Evolutionary conservation across 2,329 filamentous ascomycete genomes (phyloP), one percentile per base, ranked within the genome.

Genomic region (Elsinoe necatrix): DNA sequence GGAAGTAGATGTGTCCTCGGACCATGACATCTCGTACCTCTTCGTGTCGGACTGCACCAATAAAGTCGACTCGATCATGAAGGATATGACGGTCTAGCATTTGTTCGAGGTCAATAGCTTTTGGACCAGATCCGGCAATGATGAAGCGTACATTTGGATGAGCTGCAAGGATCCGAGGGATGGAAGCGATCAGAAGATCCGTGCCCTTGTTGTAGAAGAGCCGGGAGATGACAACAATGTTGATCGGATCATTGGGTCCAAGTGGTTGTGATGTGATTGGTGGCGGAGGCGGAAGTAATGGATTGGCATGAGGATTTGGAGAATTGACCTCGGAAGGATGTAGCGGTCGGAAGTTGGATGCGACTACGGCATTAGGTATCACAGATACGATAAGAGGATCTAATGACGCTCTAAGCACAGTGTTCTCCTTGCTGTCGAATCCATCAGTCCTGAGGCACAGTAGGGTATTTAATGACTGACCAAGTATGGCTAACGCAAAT

Each of bases 191-290:
- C n/a, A 98, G 80, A 0, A 98, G 81, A 69, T 98, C 95, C 1
- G 89, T 97, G 59, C 93, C 93, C 70, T 98, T 98, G 73, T 98
- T 98, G 73, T 97, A 97, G 72, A 97, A 98, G 1, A 98, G 82
- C 18, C 93, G 89, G 7, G 91, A 96, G 60, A 98, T 95, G 18
- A 98, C 92, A 1, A 98, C 89, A 58, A 98, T 96, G 6, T 90
- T 96, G 65, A 98, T 92, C 9, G 84, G 86, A 64, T 96, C 92
- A 61, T 89, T 80, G 0, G 90, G 88, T 0, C 87, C 87, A 2
- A 95, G 79, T 5, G 82, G 83, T 55, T 84, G 84, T 2, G 83
- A 82, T 0, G 83, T 79, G 8, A 79, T 73, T 4, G 77, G 77
- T 9, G 71, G 69, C 20, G 70, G 68, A 43, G 73, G 63, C 74